Base-by-base conservation (phyloP, 306 rosid species). In the Begonia loranthoides region DNA sequence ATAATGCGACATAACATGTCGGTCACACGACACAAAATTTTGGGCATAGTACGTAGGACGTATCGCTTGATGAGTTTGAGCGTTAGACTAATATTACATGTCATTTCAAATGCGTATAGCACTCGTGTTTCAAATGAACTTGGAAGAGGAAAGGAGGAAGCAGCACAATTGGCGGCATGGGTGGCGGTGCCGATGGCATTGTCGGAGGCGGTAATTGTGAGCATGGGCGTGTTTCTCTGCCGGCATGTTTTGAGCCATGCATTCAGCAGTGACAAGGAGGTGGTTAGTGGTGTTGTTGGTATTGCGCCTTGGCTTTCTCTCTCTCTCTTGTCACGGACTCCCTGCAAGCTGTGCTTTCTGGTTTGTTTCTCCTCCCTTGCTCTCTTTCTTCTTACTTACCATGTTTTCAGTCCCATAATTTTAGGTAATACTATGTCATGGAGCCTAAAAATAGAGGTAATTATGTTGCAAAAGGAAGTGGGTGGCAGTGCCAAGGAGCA, bases 51-150 rank as follows among this genome's bases (percentile, higher is more conserved):
- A 5, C 8, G 10, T 5, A 39, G 6, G 10, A 39, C 10, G 6
- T 39, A 5, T 39, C 8, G 10, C 10, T 39, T 39, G 43, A 10
- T 39, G 8, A 6, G 10, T 10, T 5, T 39, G 6, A 6, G 6
- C 10, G 10, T 6, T 39, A 10, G 43, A 5, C 6, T 39, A 39
- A 10, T 10, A 39, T 39, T 5, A 39, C 43, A 39, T 39, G 43
- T 5, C 10, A 10, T 5, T 39, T 39, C 10, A 10, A 5, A 5
- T 39, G 9, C 13, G 10, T 7, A 45, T n/a, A 48, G 16, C 66
- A 79, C 84, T 28, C 71, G 87, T 49, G 76, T 83, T 52, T 79
- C 87, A 56, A 83, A 83, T 69, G 87, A 73, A 67, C 17, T 83
- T 56, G 93, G 87, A 57, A 77, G 78, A n/a, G 84, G 87, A 44